phyloP scores from a whole-genome alignment of 1,284 basidiomycete species.

The Tilletia indica region DNA sequence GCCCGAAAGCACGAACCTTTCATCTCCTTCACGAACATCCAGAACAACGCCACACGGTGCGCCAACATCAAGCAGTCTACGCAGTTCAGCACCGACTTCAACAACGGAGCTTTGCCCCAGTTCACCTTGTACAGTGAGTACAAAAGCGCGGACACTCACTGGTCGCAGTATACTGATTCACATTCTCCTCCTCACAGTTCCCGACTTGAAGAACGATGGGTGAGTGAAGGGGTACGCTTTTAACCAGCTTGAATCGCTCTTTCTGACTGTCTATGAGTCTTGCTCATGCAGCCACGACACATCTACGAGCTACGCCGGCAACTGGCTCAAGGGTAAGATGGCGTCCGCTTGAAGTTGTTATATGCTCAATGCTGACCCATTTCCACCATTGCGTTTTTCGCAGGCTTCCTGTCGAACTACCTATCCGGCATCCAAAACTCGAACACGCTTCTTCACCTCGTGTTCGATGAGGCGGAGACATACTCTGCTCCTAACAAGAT shows the following conservation, averaged over 20 bases:
- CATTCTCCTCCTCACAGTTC: not conserved
- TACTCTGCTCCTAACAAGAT: slow-evolving; percentile 19
- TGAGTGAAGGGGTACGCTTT: too few relatives aligned
- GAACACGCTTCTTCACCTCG: slow-evolving; percentile 21
- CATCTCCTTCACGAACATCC: slow-evolving; percentile 23
- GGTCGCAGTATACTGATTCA: not conserved
- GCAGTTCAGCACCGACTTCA: slow-evolving; percentile 18
- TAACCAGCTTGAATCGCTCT: not conserved
- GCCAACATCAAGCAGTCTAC: slow-evolving; percentile 18
- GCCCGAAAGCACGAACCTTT: slow-evolving; percentile 23
- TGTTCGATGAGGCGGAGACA: slow-evolving; percentile 20
- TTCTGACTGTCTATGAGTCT: slow-evolving; percentile 9
- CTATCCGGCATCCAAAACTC: not conserved
- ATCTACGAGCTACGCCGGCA: slow-evolving; percentile 18
- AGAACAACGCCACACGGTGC: slow-evolving; percentile 2
- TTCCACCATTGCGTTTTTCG: not conserved
- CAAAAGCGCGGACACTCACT: not conserved
- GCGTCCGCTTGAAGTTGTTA: too few relatives aligned
- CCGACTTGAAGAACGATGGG: slow-evolving; percentile 15
- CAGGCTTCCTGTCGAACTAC: slow-evolving; percentile 19
- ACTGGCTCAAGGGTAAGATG: slow-evolving; percentile 7
- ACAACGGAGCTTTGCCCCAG: slow-evolving; percentile 18
- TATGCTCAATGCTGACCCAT: not conserved
- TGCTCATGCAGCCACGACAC: slow-evolving; percentile 19
- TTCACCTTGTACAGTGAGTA: slow-evolving; percentile 18